Evolutionary conservation across 768 basidiomycete genomes (phyloP), one percentile per base, ranked within the genome.

Genomic region (Mycena kentingensis): DNA sequence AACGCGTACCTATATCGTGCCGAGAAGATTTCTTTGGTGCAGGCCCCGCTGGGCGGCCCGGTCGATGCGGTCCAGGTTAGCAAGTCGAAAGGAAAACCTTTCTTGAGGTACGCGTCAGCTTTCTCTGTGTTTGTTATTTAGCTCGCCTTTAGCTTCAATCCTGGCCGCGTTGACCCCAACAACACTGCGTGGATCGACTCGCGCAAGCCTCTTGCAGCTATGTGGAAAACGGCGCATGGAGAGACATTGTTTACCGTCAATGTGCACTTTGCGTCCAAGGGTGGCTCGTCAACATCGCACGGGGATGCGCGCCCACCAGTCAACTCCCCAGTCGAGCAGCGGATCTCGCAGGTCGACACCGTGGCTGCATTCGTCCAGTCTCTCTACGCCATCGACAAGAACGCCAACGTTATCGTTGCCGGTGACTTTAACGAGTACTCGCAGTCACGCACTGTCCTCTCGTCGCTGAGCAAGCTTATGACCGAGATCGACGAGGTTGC

Each of bases 341-440:
- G 84, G 6, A 76, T 72, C 13, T 69, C 60, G 7, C 84, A 86
- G 63, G 78, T 80, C 29, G 66, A 72, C 36, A 67, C 74, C 25
- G 75, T 81, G 22, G 73, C 82, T 5, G 82, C 67, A 21, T 85
- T 86, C 57, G 75, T 80, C 16, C 55, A 71, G 52, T 65, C 72
- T 11, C 66, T 85, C 32, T 63, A 84, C 3, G 63, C 60, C 6
- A 63, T 67, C 27, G 72, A 82, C 52, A 58, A 69, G 3, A 47
- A 69, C 29, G 80, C 82, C 8, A 79, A 77, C 55, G 67, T 86
- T 53, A 58, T 84, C 38, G 70, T 80, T 6, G 81, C 76, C 1
- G 83, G 84, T 5, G 83, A 84, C 67, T 83, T 79, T 69, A 86
- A 86, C 62, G 83, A 85, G 60, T 84, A 70, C 66, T 59, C 73